Evolutionary conservation across 306 rosid species (phyloP), one percentile per base, ranked within the genome.

Genomic region (Dicorynia guianensis): DNA sequence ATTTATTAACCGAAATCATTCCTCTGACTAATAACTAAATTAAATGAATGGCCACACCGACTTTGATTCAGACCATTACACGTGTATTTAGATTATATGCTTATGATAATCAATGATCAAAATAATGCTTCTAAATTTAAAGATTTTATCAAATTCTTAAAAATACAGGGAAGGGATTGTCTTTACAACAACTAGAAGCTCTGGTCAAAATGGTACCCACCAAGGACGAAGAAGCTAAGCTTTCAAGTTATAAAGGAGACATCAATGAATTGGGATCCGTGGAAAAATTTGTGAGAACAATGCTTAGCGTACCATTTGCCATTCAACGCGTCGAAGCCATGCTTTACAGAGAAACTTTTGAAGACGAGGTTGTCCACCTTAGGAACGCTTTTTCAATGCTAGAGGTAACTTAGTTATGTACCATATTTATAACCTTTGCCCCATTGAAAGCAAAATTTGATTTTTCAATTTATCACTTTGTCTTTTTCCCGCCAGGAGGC

Each of bases 311-410:
- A 25, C 97, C 99, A 3, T 90, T 73, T 15, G 84, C 99, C 47
- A 92, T 96, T 72, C 90, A 62, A 63, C 67, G 99, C 56, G 92
- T 87, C 8, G 93, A 96, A 85, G 90, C 84, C 48, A 87, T 96
- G 99, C 97, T 90, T 82, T 96, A 83, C 76, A 85, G 73, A 80
- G 98, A 92, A 70, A 87, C 98, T 12, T 96, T 96, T 64, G 98
- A 92, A 66, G 99, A 96, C 61, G 99, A 96, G 70, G 92, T 96
- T 57, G 90, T 92, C 74, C 98, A 92, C 83, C 96, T 96, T 25
- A 79, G 83, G 42, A 96, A 90, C 87, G 90, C 98, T 0, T 96
- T 96, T 75, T 86, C 93, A 75, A 87, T 92, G 93, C 93, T 96
- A 9, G 97, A 96, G 99, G 99, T 96, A 88, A 55, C 30, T 25